Percentiles rank a stretch among this genome's conserved stretches.
These are phyloP conservation scores for Nematocida displodere DNA, from an alignment of 371 early-diverging fungal species.

Conservation along the genomic window DNA sequence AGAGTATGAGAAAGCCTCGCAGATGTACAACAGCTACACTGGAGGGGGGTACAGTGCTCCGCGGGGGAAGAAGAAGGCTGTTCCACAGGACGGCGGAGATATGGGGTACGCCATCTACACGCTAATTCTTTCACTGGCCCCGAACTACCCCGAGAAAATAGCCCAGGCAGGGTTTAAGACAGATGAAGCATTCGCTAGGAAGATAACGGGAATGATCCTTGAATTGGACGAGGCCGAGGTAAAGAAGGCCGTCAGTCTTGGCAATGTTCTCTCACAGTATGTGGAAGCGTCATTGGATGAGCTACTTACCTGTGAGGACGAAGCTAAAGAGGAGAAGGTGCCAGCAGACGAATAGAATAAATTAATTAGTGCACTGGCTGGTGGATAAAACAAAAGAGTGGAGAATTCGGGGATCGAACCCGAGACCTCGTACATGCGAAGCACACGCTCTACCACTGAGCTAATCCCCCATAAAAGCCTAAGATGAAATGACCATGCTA, in stretches of 20 bases:
- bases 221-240: conserved; percentile 54
- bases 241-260: conserved; percentile 43
- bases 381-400: conserved; percentile 31
- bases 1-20: conserved; percentile 34
- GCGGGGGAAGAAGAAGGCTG: background rate
- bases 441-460: conserved; percentile 66
- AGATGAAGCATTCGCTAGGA: conserved; percentile 61
- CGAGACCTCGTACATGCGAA: conserved; percentile 65
- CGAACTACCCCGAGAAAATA: conserved; percentile 57
- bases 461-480: conserved; percentile 60
- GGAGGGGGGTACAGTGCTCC: conserved; percentile 12
- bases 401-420: conserved; percentile 65
- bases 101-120: conserved; percentile 44
- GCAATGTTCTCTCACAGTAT: conserved; percentile 52
- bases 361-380: background rate
- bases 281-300: conserved; percentile 54
- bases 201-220: conserved; percentile 55
- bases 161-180: conserved; percentile 49
- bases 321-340: background rate
- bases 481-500: too few species aligned
- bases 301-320: conserved; percentile 13
- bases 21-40: conserved; percentile 10
- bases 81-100: background rate
- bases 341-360: conserved; percentile 18
- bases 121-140: conserved; percentile 55